Conservation (phyloP, 1,284 basidiomycete species). For the Ustilago lituana region DNA sequence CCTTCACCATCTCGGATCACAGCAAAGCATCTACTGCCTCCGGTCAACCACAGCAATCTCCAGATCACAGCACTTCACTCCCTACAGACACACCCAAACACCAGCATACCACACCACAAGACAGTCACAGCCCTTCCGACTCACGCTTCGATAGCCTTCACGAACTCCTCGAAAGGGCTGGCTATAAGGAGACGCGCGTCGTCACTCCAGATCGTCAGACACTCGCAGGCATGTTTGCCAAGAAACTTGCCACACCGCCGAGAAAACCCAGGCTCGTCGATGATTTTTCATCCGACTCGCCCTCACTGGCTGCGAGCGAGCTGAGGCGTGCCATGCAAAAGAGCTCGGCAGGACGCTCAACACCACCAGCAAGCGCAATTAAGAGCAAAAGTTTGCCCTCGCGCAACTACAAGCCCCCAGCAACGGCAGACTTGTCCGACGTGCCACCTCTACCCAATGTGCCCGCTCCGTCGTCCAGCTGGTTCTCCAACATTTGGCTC, state of each 20-base stretch:
- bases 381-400: no score
- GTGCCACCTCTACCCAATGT: constrained; percentile 13
- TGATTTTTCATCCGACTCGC: constrained; percentile 34
- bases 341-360: constrained; percentile 4
- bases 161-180: constrained; percentile 60
- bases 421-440: not conserved
- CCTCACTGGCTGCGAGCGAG: constrained; percentile 35
- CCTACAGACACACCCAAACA: no score
- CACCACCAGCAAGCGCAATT: constrained; percentile 22
- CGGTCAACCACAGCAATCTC: no score
- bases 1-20: not conserved
- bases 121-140: not conserved
- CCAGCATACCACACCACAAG: not conserved
- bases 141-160: constrained; percentile 61
- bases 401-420: constrained; percentile 15
- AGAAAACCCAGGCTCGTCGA: constrained; percentile 24
- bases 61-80: no score
- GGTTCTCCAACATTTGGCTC: constrained; percentile 42
- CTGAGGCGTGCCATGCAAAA: constrained; percentile 26
- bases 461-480: constrained; percentile 16
- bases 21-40: not conserved
- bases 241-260: constrained; percentile 26
- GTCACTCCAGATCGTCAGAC: constrained; percentile 53
- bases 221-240: constrained; percentile 37
- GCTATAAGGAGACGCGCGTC: constrained; percentile 65